Conservation (phyloP, 495 filamentous ascomycete genomes). For the Penicillium crystallinum region DNA sequence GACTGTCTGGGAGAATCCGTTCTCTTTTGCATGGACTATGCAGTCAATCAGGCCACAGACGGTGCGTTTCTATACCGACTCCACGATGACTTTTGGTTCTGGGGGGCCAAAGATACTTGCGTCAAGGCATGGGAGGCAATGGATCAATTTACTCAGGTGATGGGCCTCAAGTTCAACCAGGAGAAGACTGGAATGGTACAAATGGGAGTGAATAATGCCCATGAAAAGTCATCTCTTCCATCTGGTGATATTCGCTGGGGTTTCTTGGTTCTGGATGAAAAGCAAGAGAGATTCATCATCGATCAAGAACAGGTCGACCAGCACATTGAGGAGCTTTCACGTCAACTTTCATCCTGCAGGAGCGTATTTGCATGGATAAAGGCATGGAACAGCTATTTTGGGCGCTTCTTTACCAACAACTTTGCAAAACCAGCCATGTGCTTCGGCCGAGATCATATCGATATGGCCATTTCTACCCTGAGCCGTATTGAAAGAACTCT, state of each 20-base stretch:
- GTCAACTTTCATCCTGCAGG: conserved; percentile 51
- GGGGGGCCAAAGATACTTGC: conserved; percentile 50
- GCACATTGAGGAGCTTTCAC: conserved; percentile 56
- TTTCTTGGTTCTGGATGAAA: conserved; percentile 53
- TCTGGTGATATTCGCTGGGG: conserved; percentile 61
- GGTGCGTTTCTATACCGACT: conserved; percentile 54
- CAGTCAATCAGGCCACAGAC: conserved; percentile 55
- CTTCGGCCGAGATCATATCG: conserved; percentile 59
- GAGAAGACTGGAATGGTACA: conserved; percentile 57
- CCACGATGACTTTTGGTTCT: conserved; percentile 69
- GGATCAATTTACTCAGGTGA: conserved; percentile 46
- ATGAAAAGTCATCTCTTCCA: conserved; percentile 29
- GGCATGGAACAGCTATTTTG: conserved; percentile 62
- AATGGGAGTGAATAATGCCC: conserved; percentile 4
- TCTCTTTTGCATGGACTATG: conserved; percentile 62
- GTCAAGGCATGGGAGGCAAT: conserved; percentile 56
- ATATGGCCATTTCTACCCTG: conserved; percentile 56
- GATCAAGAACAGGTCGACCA: conserved; percentile 57
- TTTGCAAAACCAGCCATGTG: conserved; percentile 62
- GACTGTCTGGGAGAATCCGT: conserved; percentile 55
- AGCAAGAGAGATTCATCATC: conserved; percentile 54
- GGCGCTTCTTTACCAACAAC: conserved; percentile 59
- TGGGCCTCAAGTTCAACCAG: conserved; percentile 54
- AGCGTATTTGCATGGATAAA: conserved; percentile 60
- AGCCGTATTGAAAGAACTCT: conserved; percentile 53